Evolutionary conservation across 129 eudicot genomes (phyloP).

Genomic region (Erigeron canadensis): DNA sequence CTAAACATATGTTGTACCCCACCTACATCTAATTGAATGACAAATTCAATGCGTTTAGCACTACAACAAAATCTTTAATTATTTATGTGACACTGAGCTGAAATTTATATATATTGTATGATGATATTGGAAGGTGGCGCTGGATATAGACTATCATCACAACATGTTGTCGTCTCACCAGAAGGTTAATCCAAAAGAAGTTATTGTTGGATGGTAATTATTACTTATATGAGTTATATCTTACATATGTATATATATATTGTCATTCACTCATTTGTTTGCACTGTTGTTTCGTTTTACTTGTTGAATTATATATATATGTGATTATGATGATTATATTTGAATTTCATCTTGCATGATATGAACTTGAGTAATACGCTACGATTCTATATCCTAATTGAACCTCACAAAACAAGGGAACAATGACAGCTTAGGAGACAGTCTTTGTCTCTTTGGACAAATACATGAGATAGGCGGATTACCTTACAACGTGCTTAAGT

Average conservation of each 20-base stretch:
- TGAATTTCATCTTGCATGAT: background rate
- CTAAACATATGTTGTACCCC: too few relatives aligned
- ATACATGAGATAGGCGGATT: too few relatives aligned
- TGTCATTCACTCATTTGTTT: background rate
- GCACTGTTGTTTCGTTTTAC: background rate
- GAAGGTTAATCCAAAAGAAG: constrained; percentile 97
- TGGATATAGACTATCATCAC: constrained; percentile 95
- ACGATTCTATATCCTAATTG: too few relatives aligned
- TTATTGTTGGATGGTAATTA: constrained; percentile 94
- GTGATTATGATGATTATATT: background rate
- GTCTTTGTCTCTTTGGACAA: too few relatives aligned
- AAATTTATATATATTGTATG: background rate
- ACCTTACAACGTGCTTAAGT: too few relatives aligned
- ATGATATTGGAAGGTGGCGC: constrained; percentile 70
- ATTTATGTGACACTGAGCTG: background rate
- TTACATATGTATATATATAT: background rate
- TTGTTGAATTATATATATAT: background rate
- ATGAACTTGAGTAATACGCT: too few relatives aligned
- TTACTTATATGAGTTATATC: background rate
- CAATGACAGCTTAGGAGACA: too few relatives aligned
- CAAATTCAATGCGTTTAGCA: too few relatives aligned
- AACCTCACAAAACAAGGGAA: too few relatives aligned
- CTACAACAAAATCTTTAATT: background rate
- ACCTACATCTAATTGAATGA: too few relatives aligned
- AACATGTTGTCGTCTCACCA: constrained; percentile 83